These are phyloP conservation scores for Closterium sp. DNA, from an alignment of 139 green algal species.

Conservation along the genomic window DNA sequence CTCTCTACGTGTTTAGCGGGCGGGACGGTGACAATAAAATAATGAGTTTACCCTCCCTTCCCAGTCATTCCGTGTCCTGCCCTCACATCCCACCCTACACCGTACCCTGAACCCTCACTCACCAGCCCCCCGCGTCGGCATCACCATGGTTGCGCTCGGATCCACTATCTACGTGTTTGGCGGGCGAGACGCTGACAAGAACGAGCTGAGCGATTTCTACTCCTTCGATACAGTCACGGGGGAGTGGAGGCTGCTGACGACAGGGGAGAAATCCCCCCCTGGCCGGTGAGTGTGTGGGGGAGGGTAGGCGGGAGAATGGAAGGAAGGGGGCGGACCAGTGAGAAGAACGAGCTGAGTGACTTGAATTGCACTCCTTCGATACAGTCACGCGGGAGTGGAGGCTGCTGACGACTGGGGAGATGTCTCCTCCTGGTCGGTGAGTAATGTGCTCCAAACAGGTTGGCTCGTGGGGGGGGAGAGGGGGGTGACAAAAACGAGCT, in stretches of 20 bases:
- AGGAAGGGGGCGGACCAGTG: too few species aligned
- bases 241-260: constrained; percentile 5
- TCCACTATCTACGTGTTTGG: background rate
- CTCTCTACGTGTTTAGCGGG: constrained; percentile 4
- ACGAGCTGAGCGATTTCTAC: constrained; percentile 10
- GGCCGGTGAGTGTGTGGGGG: background rate
- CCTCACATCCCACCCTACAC: background rate
- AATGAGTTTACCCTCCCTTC: background rate
- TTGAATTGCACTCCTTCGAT: too few species aligned
- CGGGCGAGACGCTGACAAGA: background rate
- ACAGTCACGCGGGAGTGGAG: too few species aligned
- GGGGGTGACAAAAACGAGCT: background rate
- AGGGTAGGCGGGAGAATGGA: too few species aligned
- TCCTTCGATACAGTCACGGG: constrained; percentile 12
- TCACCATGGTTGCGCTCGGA: background rate
- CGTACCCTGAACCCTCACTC: background rate
- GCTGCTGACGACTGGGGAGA: too few species aligned
- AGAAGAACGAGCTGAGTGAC: too few species aligned
- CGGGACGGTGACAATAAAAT: background rate
- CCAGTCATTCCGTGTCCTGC: background rate
- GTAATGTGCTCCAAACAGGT: background rate
- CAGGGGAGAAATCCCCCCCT: background rate
- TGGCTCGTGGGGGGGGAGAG: background rate
- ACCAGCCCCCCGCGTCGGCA: constrained; percentile 2
- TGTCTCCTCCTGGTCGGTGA: too few species aligned